Base-by-base conservation (phyloP, 257 asterid species). In the Galeopsis tetrahit region DNA sequence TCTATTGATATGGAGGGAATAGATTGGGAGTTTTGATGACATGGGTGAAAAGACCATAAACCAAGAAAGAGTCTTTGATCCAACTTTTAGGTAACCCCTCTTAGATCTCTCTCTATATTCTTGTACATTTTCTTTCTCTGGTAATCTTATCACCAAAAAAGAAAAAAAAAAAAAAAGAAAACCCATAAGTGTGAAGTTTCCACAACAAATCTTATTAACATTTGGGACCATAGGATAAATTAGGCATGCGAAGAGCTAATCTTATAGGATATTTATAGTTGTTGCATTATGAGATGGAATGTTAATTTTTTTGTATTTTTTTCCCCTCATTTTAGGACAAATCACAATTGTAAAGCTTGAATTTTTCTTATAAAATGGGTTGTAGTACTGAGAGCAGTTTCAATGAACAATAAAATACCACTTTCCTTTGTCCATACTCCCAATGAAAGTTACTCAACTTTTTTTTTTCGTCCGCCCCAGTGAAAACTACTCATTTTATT, bases 1-100 rank as follows among this genome's bases (percentile, higher is more conserved):
- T 76, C 87, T 32, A 38, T 38, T 15, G 68, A 39, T 39, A 38
- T 63, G 15, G 98, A 89, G 31, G 98, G 93, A 2, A 74, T 77
- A 38, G 97, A 88, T 21, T 91, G 98, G 98, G 95, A 91, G 69
- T 93, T 93, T 84, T 38, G 96, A 93, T 61, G 87, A 82, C 15
- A 74, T 21, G 28, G 28, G 28, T 21, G 72, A 15, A 10, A 76
- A 63, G 88, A 85, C 21, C 77, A 85, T 77, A 79, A 78, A 63
- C 68, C 78, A 35, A 65, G 73, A 68, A 55, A 71, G 66, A 75
- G 77, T 61, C 36, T 36, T 11, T 60, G 43, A 34, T 60, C 17
- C 34, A 70, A 28, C 34, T 35, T 17, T 28, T 32, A 61, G 69
- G 69, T 48, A 38, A 52, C 32, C 6, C 4, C 17, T 28, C 28